These are phyloP conservation scores for Nemania abortiva DNA, from an alignment of 2,329 filamentous ascomycete genomes.

Conservation along the genomic window DNA sequence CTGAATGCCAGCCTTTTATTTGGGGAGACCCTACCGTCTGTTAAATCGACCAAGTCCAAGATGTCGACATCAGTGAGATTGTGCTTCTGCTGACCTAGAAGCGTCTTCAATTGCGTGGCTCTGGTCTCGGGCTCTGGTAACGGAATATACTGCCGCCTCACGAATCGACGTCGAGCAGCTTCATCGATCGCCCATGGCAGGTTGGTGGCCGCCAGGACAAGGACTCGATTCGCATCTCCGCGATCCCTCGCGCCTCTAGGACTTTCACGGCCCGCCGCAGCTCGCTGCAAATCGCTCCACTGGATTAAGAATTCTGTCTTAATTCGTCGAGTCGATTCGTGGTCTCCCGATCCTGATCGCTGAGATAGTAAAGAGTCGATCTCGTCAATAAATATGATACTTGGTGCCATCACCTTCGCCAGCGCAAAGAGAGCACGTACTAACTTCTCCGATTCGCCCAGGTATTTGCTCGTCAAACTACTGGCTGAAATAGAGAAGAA, in stretches of 20 bases:
- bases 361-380: conserved; percentile 94
- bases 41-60: conserved; percentile 77
- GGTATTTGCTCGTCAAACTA: conserved; percentile 93
- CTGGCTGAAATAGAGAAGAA: conserved; percentile 98
- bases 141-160: conserved; percentile 94
- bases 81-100: conserved; percentile 91
- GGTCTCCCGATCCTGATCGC: conserved; percentile 84
- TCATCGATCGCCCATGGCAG: conserved; percentile 98
- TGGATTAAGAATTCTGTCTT: conserved; percentile 99
- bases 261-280: conserved; percentile 85
- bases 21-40: conserved; percentile 72
- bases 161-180: conserved; percentile 89
- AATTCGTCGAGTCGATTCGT: conserved; percentile 92
- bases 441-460: conserved; percentile 96
- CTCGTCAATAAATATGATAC: conserved; percentile 98
- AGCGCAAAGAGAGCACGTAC: conserved; percentile 90
- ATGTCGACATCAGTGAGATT: conserved; percentile 79
- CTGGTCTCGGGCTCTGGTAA: conserved; percentile 87
- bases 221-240: conserved; percentile 86
- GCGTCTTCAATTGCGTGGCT: conserved; percentile 79
- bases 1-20: not conserved
- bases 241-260: conserved; percentile 73
- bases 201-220: conserved; percentile 96
- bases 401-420: conserved; percentile 89
- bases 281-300: conserved; percentile 93